Evolutionary conservation across 305 asterid species (phyloP), one percentile per base, ranked within the genome.

Genomic region (Plantago lanceolata): DNA sequence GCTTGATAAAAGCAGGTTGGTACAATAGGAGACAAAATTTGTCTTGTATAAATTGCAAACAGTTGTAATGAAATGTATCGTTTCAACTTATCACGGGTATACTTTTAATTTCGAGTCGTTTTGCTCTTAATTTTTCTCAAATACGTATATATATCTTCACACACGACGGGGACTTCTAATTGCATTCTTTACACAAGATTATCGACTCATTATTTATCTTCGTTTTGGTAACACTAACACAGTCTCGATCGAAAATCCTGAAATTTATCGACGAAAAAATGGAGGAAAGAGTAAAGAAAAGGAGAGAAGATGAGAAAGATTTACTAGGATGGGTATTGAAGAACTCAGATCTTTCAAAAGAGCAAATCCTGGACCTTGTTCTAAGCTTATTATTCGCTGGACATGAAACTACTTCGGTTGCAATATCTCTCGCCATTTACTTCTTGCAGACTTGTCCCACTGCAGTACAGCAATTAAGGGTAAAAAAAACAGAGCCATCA

Each of bases 321-420:
- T 74, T 91, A 16, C 85, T 91, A 8, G 95, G 94, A 9, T 91
- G 97, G 97, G 96, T 84, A 3, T 65, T 86, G 63, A 84, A 83
- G 63, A 79, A 91, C 48, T 84, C 97, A 0, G 71, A 75, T 65
- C 91, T 91, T 4, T 86, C 89, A 0, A 91, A 84, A 64, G 97
- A 91, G 19, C 97, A 89, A 51, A 86, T 91, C 59, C 82, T 83
- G 29, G 97, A 91, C 73, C 76, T 88, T 55, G 86, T 91, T 6
- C 73, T 91, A 48, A 91, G 96, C 75, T 79, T 91, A 59, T 71
- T 91, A 14, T 91, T 91, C 57, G 96, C 96, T 44, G 97, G 97
- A 0, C 97, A 91, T 67, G 97, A 91, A 72, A 91, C 97, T 19
- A 83, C 97, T 48, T 88, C 97, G 21, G 87, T 88, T 7, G 81